Base-by-base conservation (phyloP, 2,329 filamentous ascomycete species). In the Polytolypa hystricis region DNA sequence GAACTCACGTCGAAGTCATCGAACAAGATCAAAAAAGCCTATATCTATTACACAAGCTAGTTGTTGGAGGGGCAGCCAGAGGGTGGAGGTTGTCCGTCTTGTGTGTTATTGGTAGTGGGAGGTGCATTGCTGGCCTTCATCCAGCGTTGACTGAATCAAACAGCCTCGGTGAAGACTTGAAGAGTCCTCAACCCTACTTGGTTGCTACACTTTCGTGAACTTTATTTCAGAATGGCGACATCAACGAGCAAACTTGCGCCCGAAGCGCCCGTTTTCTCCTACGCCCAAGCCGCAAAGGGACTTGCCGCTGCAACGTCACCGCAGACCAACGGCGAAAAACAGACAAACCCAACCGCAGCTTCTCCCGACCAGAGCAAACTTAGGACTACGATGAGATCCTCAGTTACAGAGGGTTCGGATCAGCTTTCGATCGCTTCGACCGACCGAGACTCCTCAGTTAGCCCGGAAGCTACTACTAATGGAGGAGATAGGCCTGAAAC, bases 211-310 rank as follows among this genome's bases (percentile, higher is more conserved):
- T 11, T 19, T 32, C 23, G 10, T 28, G 14, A 33, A 32, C 12
- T 30, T 35, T 42, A 33, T 41, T 32, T 44, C 45, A 57, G 43
- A 43, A 70, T 70, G 68, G 59, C 58, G 45, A 53, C 62, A 31
- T 51, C 54, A 39, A 49, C 55, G 38, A 53, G 51, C 37, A 60
- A 53, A 47, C 45, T 54, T 14, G 41, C 47, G 25, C 16, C 35
- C 49, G 52, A 53, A 53, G 65, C 73, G 44, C 69, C 75, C 43
- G 69, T 75, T 21, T 94, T 95, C 58, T 95, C 89, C 42, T 96
- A 96, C 62, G 89, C 89, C 52, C 86, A 94, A 71, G 89, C 89
- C 55, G 89, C 89, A 42, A 91, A 91, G 62, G 85, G 87, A 54
- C 74, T 81, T 51, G 65, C 73, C 38, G 55, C 69, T 36, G 54